Evolutionary conservation across 2,329 filamentous ascomycete genomes (phyloP).

Genomic region (Microdochium paspali): DNA sequence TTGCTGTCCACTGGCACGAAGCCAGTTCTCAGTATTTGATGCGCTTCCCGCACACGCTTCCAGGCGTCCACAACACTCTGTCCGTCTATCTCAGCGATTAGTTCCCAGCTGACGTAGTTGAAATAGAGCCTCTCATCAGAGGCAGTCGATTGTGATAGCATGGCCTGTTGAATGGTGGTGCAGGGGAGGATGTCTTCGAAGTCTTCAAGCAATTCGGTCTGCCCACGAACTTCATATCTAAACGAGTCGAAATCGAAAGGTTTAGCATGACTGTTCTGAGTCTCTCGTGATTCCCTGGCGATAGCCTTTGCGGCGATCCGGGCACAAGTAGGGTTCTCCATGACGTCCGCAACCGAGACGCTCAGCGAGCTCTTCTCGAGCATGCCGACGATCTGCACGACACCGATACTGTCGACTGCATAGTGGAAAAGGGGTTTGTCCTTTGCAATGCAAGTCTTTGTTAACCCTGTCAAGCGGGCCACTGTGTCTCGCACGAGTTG

Average conservation of each 20-base stretch:
- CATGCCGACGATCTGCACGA: constrained; percentile 63
- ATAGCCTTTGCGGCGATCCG: constrained; percentile 14
- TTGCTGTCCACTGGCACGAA: constrained; percentile 55
- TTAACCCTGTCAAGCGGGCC: constrained; percentile 45
- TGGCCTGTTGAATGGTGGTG: constrained; percentile 69
- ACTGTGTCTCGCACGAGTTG: constrained; percentile 43
- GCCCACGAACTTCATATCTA: constrained; percentile 14
- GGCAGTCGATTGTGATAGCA: constrained; percentile 65
- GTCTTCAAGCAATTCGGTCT: constrained; percentile 9
- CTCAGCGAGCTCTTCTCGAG: constrained; percentile 50
- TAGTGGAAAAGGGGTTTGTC: constrained; percentile 73
- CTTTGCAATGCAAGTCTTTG: constrained; percentile 39
- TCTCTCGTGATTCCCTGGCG: background rate
- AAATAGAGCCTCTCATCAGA: constrained; percentile 64
- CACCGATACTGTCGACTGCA: constrained; percentile 87
- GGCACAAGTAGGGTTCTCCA: constrained; percentile 48
- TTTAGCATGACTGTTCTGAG: background rate
- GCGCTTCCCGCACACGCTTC: constrained; percentile 37
- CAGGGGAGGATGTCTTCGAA: constrained; percentile 63
- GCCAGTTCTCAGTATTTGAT: constrained; percentile 69
- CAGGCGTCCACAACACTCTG: constrained; percentile 47
- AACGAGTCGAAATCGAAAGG: constrained; percentile 23
- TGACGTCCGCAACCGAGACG: constrained; percentile 62
- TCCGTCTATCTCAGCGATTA: constrained; percentile 30
- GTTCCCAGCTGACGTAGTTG: constrained; percentile 54